These are phyloP conservation scores for Scleromitrula shiraiana DNA, from an alignment of 2,329 filamentous ascomycete species.

Conservation along the genomic window DNA sequence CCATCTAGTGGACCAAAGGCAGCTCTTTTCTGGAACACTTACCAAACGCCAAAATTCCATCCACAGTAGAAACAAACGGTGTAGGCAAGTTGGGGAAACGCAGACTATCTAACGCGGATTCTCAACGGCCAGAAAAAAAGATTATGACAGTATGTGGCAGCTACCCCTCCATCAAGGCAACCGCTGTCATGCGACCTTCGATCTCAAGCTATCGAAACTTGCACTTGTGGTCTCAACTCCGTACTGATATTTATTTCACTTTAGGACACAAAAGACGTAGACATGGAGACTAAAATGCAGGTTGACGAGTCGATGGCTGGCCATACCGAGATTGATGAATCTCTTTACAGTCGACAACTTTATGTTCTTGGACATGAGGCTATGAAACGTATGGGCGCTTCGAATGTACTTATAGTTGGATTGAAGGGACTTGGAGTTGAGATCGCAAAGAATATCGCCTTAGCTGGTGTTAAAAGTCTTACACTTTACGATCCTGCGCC, in stretches of 20 bases:
- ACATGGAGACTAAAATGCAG: slow-evolving; percentile 57
- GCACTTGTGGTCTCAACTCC: neutral
- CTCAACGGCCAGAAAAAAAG: slow-evolving; percentile 48
- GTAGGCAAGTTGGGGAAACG: slow-evolving; percentile 55
- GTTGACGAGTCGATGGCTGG: slow-evolving; percentile 52
- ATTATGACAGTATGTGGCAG: slow-evolving; percentile 50
- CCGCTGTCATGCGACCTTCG: slow-evolving; percentile 1
- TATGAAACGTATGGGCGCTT: slow-evolving; percentile 98
- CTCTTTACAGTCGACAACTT: slow-evolving; percentile 66
- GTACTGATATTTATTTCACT: neutral
- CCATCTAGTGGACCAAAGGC: slow-evolving; percentile 15
- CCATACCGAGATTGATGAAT: slow-evolving; percentile 59
- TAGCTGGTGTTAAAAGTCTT: slow-evolving; percentile 95
- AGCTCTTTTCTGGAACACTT: slow-evolving; percentile 14
- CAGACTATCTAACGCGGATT: slow-evolving; percentile 55
- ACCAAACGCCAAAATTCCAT: slow-evolving; percentile 28
- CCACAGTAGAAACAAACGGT: slow-evolving; percentile 19
- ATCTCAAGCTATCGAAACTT: neutral
- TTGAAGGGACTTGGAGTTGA: slow-evolving; percentile 93
- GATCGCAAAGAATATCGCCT: slow-evolving; percentile 96
- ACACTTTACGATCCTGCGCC: slow-evolving; percentile 86
- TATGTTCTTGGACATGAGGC: slow-evolving; percentile 68
- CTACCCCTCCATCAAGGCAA: slow-evolving; percentile 12
- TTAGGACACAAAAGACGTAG: slow-evolving; percentile 46
- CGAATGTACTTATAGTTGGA: slow-evolving; percentile 86